These are phyloP conservation scores for Diddensiella santjacobensis DNA, from an alignment of 805 yeast genomes.

Conservation along the genomic window DNA sequence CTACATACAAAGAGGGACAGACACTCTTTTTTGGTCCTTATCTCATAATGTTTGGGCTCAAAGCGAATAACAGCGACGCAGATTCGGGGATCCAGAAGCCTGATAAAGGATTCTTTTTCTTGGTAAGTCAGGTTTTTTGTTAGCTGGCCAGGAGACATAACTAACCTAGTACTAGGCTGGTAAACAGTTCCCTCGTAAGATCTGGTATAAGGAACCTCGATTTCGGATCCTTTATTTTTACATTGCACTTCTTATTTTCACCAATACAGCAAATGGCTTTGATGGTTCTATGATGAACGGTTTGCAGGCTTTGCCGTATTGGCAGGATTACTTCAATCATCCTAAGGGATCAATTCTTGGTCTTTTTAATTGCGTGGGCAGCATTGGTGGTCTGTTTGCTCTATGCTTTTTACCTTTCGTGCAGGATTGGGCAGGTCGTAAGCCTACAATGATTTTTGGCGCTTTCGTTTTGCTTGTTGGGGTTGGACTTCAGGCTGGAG, in stretches of 20 bases:
- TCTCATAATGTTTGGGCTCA: background rate
- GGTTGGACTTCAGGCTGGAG: conserved; percentile 4
- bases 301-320: background rate
- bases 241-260: conserved; percentile 11
- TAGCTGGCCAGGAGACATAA: background rate
- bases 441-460: conserved; percentile 10
- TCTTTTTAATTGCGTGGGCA: conserved; percentile 6
- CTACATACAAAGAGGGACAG: no score
- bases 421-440: conserved; percentile 20
- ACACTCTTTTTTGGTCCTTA: no score
- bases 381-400: conserved; percentile 31
- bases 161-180: conserved; percentile 4
- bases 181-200: background rate
- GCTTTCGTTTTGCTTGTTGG: conserved; percentile 6
- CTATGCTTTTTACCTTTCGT: conserved; percentile 22
- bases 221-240: conserved; percentile 15
- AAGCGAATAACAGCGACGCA: background rate
- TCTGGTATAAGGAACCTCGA: conserved; percentile 6
- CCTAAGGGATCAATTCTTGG: conserved; percentile 17
- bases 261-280: background rate
- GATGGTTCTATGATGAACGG: background rate
- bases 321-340: conserved; percentile 13
- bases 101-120: conserved; percentile 2
- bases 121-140: conserved; percentile 1
- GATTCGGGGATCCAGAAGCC: background rate